These are phyloP conservation scores for Stenogyne calaminthoides DNA, from an alignment of 305 asterid species.

Conservation along the genomic window DNA sequence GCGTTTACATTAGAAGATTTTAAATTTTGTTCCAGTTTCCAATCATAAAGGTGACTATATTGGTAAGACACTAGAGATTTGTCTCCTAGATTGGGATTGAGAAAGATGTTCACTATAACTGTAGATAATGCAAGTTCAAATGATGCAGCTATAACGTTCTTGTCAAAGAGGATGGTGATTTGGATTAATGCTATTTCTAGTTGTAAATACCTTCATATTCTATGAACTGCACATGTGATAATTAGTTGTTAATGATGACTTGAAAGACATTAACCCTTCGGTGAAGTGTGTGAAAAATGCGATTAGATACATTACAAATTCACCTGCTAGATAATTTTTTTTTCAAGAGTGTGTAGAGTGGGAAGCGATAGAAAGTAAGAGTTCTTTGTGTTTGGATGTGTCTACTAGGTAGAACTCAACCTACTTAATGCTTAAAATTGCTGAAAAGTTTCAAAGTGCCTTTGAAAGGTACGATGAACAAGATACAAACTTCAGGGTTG, in stretches of 20 bases:
- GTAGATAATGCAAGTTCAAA: no score
- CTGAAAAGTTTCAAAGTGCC: background rate
- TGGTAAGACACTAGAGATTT: background rate
- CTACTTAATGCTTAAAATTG: background rate
- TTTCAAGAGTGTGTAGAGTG: no score
- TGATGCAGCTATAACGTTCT: background rate
- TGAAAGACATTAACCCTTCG: background rate
- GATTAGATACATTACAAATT: no score
- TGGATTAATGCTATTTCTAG: background rate
- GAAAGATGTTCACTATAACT: no score
- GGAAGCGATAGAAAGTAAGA: no score
- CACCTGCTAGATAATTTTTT: no score
- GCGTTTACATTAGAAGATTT: background rate
- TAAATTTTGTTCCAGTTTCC: background rate
- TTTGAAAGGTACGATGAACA: background rate
- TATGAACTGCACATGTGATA: conserved; percentile 5
- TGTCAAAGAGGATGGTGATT: background rate
- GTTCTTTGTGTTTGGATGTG: background rate
- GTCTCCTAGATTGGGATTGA: conserved; percentile 8
- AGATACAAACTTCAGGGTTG: background rate
- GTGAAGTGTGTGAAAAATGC: no score
- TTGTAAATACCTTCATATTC: background rate
- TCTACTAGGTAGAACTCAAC: background rate
- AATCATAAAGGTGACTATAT: background rate
- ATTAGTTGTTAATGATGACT: background rate